Evolutionary conservation across 2,329 filamentous ascomycete genomes (phyloP).

Genomic region (Fusarium pilosicola): DNA sequence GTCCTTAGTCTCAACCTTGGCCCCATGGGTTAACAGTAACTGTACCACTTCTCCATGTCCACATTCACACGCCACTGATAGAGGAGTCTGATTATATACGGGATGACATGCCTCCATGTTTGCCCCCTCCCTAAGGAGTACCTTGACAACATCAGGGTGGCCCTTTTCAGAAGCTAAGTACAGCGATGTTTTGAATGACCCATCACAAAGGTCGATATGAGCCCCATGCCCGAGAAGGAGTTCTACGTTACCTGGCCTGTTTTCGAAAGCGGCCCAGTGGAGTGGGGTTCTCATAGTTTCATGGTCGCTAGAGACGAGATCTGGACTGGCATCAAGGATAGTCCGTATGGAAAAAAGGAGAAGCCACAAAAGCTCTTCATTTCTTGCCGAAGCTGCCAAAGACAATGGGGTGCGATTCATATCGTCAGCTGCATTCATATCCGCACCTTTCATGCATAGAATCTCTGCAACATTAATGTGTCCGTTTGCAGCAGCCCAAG

Average conservation of each 20-base stretch:
- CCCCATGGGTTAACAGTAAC: background rate
- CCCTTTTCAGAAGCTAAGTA: background rate
- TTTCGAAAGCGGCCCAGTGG: background rate
- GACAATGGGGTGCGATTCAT: background rate
- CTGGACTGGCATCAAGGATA: background rate
- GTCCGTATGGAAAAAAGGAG: too few species aligned
- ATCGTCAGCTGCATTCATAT: background rate
- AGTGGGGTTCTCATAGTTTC: background rate
- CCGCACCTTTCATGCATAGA: background rate
- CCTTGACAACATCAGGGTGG: background rate
- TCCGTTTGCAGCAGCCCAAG: background rate
- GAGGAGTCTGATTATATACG: background rate
- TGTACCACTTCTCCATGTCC: background rate
- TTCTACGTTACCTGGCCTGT: background rate
- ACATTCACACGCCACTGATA: accelerated
- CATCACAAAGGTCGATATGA: background rate
- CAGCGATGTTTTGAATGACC: background rate
- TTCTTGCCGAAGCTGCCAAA: background rate
- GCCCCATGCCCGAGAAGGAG: background rate
- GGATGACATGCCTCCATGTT: background rate
- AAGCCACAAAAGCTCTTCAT: background rate
- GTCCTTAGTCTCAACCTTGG: background rate
- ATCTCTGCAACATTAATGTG: background rate
- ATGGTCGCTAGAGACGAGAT: background rate
- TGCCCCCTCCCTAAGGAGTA: background rate